phyloP scores from a whole-genome alignment of 345 rosid genomes.

The Corchorus capsularis region DNA sequence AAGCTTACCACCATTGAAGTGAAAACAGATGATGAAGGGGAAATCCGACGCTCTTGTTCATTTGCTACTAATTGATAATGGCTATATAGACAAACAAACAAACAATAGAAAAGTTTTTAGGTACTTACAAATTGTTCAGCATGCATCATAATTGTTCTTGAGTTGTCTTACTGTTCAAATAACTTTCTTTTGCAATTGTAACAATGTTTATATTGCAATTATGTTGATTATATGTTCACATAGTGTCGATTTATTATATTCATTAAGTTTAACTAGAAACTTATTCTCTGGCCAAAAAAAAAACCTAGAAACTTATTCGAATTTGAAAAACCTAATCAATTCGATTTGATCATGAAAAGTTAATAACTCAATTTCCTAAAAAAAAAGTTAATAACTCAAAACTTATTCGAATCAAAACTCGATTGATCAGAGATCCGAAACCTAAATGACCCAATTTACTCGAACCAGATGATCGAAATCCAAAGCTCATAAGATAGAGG shows the following conservation, averaged over 20 bases:
- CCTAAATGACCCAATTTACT: no score
- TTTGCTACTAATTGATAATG: conserved; percentile 3
- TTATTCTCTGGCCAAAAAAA: no score
- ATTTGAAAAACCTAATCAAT: no score
- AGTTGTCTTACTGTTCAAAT: not conserved
- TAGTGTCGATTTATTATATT: not conserved
- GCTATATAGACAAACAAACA: not conserved
- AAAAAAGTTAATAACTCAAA: no score
- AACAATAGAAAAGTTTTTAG: not conserved
- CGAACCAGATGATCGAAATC: no score
- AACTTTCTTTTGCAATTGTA: not conserved
- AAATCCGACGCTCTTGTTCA: conserved; percentile 71
- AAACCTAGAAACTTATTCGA: no score
- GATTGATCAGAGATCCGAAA: no score
- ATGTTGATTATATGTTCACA: not conserved
- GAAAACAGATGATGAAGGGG: conserved; percentile 66
- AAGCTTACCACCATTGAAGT: conserved; percentile 72
- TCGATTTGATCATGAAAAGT: no score
- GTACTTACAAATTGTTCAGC: not conserved
- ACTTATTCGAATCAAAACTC: no score
- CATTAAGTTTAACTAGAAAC: not conserved
- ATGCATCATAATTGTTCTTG: not conserved
- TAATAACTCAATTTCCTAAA: no score
- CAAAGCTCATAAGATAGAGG: no score
- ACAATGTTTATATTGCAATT: not conserved